Conservation (phyloP, 352 stramenopile species). For the Phytopythium chamaehyphon region DNA sequence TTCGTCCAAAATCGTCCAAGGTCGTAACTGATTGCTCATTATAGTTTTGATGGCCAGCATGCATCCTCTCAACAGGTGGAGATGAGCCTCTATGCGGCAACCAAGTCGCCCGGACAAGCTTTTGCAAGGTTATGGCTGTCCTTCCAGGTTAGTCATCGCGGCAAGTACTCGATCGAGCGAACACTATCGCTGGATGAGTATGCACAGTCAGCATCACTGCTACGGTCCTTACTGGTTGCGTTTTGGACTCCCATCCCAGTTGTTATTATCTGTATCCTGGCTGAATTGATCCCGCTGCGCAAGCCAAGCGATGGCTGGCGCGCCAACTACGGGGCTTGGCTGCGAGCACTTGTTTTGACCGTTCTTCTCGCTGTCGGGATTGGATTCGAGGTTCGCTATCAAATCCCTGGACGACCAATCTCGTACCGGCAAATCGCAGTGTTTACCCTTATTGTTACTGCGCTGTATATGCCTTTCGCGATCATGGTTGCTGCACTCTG, state of each 20-base stretch:
- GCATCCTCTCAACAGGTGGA: too few species aligned
- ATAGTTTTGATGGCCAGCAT: too few species aligned
- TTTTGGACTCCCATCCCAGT: neutral
- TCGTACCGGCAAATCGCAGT: neutral
- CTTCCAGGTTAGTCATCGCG: slow-evolving; percentile 12
- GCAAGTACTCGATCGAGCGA: slow-evolving; percentile 30
- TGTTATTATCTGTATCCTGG: neutral
- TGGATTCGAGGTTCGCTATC: neutral
- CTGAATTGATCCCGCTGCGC: neutral
- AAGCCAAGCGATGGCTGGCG: neutral
- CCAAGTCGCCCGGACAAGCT: too few species aligned
- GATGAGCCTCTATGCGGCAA: too few species aligned
- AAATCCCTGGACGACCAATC: neutral
- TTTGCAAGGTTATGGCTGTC: too few species aligned
- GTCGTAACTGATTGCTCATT: too few species aligned
- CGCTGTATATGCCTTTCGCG: slow-evolving; percentile 5
- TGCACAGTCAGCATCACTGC: slow-evolving; percentile 1
- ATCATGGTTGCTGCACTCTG: slow-evolving; percentile 9
- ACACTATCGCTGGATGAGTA: slow-evolving; percentile 26
- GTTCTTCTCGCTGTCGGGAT: neutral
- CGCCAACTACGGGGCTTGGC: slow-evolving; percentile 1
- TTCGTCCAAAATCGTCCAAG: too few species aligned
- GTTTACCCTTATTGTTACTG: neutral
- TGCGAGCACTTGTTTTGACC: neutral
- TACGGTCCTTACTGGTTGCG: slow-evolving; percentile 2